Conservation (phyloP, 2,329 filamentous ascomycete species). For the Pseudogymnoascus sp. region DNA sequence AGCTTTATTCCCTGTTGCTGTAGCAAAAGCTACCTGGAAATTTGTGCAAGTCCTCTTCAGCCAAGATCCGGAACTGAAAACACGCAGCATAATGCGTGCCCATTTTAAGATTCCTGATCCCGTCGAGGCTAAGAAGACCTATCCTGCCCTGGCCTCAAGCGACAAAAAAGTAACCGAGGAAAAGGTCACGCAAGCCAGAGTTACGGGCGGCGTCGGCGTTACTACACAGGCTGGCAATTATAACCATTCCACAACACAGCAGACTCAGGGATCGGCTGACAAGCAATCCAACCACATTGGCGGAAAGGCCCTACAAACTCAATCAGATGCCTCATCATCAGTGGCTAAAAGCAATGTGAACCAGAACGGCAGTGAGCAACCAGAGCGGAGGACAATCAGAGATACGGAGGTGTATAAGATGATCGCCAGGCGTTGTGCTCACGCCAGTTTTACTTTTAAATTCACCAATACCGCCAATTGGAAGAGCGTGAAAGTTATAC, state of each 20-base stretch:
- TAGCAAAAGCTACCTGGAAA: slow-evolving; percentile 44
- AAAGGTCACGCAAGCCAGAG: not conserved
- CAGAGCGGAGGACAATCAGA: slow-evolving; percentile 10
- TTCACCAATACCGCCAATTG: slow-evolving; percentile 36
- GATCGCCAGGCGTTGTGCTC: slow-evolving; percentile 20
- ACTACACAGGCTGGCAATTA: not conserved
- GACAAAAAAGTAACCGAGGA: not conserved
- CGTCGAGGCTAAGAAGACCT: slow-evolving; percentile 15
- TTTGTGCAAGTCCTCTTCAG: slow-evolving; percentile 43
- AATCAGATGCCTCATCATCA: slow-evolving; percentile 11
- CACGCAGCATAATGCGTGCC: slow-evolving; percentile 42
- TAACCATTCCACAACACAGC: not conserved
- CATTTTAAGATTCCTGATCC: slow-evolving; percentile 17
- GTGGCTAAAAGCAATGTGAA: slow-evolving; percentile 10
- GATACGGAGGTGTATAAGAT: slow-evolving; percentile 3
- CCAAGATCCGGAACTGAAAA: slow-evolving; percentile 36
- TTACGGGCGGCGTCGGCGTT: not conserved
- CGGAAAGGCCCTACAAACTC: slow-evolving; percentile 7
- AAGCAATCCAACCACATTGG: not conserved
- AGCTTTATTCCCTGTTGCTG: slow-evolving; percentile 46
- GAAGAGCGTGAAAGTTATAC: slow-evolving; percentile 38
- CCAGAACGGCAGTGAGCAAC: slow-evolving; percentile 9
- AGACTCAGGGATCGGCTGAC: not conserved
- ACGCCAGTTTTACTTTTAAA: slow-evolving; percentile 24
- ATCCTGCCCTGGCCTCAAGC: not conserved